Conservation (phyloP, 805 yeast species). For the Crinitomyces ghanaensis region DNA sequence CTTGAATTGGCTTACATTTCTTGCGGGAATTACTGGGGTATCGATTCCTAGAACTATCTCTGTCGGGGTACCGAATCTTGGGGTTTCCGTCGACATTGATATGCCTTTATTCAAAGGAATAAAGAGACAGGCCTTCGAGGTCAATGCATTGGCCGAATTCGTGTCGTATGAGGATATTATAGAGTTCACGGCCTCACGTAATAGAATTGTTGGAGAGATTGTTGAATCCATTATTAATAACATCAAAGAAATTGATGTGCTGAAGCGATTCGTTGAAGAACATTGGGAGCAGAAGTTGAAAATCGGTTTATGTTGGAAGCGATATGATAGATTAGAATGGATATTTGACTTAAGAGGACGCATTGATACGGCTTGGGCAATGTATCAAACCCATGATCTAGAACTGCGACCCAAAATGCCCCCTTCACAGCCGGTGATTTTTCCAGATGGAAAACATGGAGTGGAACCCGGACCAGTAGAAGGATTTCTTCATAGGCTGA, state of each 20-base stretch:
- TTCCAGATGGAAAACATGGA: conserved; percentile 16
- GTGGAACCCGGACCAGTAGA: conserved; percentile 67
- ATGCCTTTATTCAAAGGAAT: too few species aligned
- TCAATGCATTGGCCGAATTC: conserved; percentile 1
- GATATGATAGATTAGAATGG: conserved; percentile 72
- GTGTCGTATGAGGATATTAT: conserved; percentile 6
- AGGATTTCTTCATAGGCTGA: conserved; percentile 59
- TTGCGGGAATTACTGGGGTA: conserved; percentile 37
- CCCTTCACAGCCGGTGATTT: conserved; percentile 18
- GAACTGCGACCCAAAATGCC: conserved; percentile 40
- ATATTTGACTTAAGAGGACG: conserved; percentile 35
- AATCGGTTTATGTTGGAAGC: conserved; percentile 49
- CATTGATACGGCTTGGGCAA: conserved; percentile 34
- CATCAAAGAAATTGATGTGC: conserved; percentile 18
- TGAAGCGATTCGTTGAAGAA: conserved; percentile 7
- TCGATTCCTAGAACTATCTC: conserved; percentile 22
- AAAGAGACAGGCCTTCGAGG: conserved; percentile 8
- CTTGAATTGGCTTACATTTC: conserved; percentile 51
- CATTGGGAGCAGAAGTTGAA: conserved; percentile 13
- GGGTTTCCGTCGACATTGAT: conserved; percentile 33
- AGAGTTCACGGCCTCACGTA: conserved; percentile 8
- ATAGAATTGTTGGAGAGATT: conserved; percentile 21
- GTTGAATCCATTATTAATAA: conserved; percentile 28
- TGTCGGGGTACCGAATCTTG: conserved; percentile 36
- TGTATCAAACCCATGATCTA: conserved; percentile 38